These are phyloP conservation scores for Sporothrix inflata DNA, from an alignment of 2,329 filamentous ascomycete genomes.

Conservation along the genomic window DNA sequence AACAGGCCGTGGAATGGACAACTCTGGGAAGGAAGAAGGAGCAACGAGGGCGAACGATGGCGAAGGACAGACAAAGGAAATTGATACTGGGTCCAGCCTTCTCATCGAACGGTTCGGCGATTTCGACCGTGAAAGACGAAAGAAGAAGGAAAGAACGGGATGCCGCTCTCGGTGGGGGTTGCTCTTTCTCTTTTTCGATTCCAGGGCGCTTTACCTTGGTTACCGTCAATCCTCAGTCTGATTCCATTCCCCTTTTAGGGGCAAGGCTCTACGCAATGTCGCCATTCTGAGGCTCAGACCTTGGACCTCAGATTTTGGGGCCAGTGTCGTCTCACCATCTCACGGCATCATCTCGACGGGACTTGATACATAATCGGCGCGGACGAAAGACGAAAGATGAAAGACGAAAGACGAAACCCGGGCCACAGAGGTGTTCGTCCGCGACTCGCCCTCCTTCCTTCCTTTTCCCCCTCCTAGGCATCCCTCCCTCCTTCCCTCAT, in stretches of 20 bases:
- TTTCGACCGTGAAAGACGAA: neutral
- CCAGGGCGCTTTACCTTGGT: neutral
- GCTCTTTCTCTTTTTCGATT: neutral
- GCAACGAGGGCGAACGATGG: conserved; percentile 1
- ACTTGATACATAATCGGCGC: too few relatives aligned
- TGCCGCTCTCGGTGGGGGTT: conserved; percentile 12
- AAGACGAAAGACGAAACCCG: neutral
- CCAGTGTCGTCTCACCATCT: conserved; percentile 2
- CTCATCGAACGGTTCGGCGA: conserved; percentile 10
- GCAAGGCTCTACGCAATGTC: neutral
- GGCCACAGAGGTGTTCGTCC: conserved; percentile 5
- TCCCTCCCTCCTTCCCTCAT: neutral
- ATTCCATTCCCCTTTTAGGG: neutral
- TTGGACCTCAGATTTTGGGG: neutral
- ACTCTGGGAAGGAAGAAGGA: conserved; percentile 9
- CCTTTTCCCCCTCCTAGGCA: too few relatives aligned
- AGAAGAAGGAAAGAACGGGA: conserved; percentile 1
- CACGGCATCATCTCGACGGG: neutral
- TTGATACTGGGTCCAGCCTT: neutral
- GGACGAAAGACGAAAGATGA: conserved; percentile 2
- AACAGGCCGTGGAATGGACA: conserved; percentile 8
- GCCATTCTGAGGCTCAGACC: conserved; percentile 4
- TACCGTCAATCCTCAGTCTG: neutral
- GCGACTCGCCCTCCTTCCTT: neutral
- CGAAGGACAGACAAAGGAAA: neutral